phyloP scores from a whole-genome alignment of 306 rosid species.

The Prunus salicina region DNA sequence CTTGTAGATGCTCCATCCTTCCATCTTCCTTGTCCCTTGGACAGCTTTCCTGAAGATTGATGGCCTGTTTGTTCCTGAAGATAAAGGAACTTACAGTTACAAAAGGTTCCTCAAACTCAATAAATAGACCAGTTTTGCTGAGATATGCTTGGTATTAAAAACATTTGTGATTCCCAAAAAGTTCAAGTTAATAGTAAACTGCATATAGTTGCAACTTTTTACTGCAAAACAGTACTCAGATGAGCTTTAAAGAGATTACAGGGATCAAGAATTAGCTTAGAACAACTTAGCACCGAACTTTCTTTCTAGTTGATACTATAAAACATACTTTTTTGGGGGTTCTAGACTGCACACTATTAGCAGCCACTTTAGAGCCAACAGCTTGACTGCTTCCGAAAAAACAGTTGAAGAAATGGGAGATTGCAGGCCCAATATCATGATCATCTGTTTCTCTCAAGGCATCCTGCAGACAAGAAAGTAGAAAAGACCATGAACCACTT shows the following conservation, averaged over 20 bases:
- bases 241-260: not conserved
- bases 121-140: not conserved
- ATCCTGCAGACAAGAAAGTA: slow-evolving; percentile 50
- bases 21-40: slow-evolving; percentile 73
- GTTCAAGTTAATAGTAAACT: not conserved
- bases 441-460: slow-evolving; percentile 85
- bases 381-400: slow-evolving; percentile 80
- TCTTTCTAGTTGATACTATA: not conserved
- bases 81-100: slow-evolving; percentile 14
- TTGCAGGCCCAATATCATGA: slow-evolving; percentile 80
- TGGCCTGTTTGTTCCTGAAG: slow-evolving; percentile 70
- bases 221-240: not conserved
- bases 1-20: slow-evolving; percentile 62
- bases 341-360: slow-evolving; percentile 45
- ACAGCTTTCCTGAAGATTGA: slow-evolving; percentile 60
- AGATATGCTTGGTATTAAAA: not conserved
- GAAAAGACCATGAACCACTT: slow-evolving; percentile 3
- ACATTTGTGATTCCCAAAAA: not conserved
- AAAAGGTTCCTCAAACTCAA: not conserved
- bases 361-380: slow-evolving; percentile 44
- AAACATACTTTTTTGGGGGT: slow-evolving; percentile 57
- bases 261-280: slow-evolving; percentile 7
- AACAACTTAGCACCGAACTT: not conserved
- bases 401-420: slow-evolving; percentile 88
- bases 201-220: not conserved